Evolutionary conservation across 1,139 yeast species (phyloP).

Genomic region (Blastobotrys ciferrii): DNA sequence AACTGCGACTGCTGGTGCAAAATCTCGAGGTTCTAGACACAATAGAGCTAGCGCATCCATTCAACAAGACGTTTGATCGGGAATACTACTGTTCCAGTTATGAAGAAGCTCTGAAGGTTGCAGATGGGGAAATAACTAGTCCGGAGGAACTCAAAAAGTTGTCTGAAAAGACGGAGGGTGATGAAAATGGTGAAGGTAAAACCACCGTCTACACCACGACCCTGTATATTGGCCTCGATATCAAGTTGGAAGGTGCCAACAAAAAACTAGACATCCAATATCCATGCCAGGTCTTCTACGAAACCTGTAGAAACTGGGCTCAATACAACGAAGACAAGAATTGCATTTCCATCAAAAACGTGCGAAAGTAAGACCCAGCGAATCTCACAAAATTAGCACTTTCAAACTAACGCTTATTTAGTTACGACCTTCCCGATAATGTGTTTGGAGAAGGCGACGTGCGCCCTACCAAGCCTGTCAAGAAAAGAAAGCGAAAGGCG

Average conservation of each 20-base stretch:
- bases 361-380: conserved; percentile 47
- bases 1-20: conserved; percentile 72
- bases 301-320: conserved; percentile 71
- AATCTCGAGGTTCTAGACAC: conserved; percentile 78
- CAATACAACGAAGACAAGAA: conserved; percentile 61
- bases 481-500: conserved; percentile 48
- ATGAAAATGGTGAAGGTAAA: conserved; percentile 37
- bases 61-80: conserved; percentile 69
- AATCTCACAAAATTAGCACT: neutral
- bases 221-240: conserved; percentile 74
- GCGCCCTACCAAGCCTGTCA: conserved; percentile 55
- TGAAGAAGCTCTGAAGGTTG: conserved; percentile 52
- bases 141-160: conserved; percentile 17
- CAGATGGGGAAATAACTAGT: conserved; percentile 42
- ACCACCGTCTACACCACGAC: conserved; percentile 62
- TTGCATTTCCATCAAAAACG: conserved; percentile 65
- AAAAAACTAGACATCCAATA: conserved; percentile 77
- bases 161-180: conserved; percentile 23
- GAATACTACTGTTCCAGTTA: conserved; percentile 53
- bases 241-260: conserved; percentile 48
- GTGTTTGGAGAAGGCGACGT: conserved; percentile 78
- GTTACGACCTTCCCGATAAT: conserved; percentile 76
- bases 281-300: conserved; percentile 88
- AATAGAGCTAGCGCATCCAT: conserved; percentile 84
- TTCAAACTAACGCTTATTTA: conserved; percentile 19